A percentile compares a stretch with the other conserved stretches of the same genome.
These are phyloP conservation scores for Metarhizium humberi DNA, from an alignment of 2,329 filamentous ascomycete genomes.

Conservation along the genomic window DNA sequence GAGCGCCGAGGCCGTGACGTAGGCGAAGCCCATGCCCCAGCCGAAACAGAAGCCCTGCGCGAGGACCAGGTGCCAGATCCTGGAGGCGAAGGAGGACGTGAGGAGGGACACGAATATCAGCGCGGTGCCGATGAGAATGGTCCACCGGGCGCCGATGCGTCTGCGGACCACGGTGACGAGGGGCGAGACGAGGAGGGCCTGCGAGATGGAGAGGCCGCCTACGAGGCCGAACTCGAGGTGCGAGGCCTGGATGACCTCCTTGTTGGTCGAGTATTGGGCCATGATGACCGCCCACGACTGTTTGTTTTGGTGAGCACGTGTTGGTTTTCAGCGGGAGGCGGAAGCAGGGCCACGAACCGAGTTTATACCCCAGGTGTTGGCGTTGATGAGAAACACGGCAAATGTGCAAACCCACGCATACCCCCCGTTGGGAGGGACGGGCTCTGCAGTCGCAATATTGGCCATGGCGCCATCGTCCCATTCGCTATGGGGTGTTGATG, in stretches of 20 bases:
- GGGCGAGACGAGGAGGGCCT: constrained; percentile 31
- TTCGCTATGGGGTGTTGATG: neutral
- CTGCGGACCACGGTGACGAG: constrained; percentile 18
- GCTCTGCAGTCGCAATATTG: neutral
- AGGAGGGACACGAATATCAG: constrained; percentile 43
- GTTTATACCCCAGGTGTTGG: constrained; percentile 31
- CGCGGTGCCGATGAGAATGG: constrained; percentile 42
- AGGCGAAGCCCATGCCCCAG: constrained; percentile 51
- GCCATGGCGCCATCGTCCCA: neutral
- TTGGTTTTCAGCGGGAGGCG: neutral
- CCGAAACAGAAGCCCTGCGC: constrained; percentile 52
- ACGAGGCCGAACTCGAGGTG: constrained; percentile 50
- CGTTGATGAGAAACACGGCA: constrained; percentile 23
- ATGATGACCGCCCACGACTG: constrained; percentile 46
- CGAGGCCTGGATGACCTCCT: constrained; percentile 40
- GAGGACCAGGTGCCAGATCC: constrained; percentile 53
- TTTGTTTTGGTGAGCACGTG: neutral
- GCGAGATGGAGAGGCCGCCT: constrained; percentile 45
- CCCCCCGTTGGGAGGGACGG: constrained; percentile 34
- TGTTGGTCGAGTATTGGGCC: constrained; percentile 42
- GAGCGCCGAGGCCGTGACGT: constrained; percentile 45
- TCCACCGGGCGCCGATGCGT: constrained; percentile 20
- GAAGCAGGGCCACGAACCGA: constrained; percentile 15
- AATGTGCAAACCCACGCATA: constrained; percentile 33
- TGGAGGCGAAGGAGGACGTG: constrained; percentile 38